phyloP scores from a whole-genome alignment of 257 asterid genomes.

The Solanum bukasovii region DNA sequence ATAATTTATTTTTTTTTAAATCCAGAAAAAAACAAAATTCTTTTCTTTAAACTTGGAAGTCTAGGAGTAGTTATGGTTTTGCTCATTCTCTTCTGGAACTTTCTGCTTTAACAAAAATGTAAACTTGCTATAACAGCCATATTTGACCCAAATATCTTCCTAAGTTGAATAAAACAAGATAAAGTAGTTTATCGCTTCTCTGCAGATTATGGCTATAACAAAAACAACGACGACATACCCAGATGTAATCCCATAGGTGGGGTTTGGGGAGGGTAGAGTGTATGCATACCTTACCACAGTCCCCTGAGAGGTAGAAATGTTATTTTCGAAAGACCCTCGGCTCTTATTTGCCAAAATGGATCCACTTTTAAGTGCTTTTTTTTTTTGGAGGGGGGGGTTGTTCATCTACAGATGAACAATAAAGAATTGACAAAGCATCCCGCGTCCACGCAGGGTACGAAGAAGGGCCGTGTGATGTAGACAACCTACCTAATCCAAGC shows the following conservation, averaged over 20 bases:
- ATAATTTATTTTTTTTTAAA: rapidly evolving
- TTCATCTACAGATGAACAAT: neutral
- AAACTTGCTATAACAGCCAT: neutral
- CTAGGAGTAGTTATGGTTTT: neutral
- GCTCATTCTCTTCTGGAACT: neutral
- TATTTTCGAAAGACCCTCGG: neutral
- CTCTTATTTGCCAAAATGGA: neutral
- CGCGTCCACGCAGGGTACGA: neutral
- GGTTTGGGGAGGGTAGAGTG: neutral
- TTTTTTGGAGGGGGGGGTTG: neutral
- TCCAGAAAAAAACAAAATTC: neutral
- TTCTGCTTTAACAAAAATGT: neutral
- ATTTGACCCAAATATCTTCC: neutral
- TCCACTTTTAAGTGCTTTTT: neutral
- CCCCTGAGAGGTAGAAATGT: neutral
- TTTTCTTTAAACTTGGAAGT: neutral
- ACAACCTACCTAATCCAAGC: neutral
- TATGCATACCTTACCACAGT: neutral
- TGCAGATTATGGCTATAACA: neutral
- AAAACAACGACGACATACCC: neutral
- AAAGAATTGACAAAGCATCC: neutral
- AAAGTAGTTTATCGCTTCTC: neutral
- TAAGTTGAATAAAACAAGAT: neutral
- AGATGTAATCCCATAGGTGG: neutral
- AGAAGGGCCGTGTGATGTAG: neutral